These are phyloP conservation scores for Helminthosporium solani DNA, from an alignment of 2,329 filamentous ascomycete species.

Conservation along the genomic window DNA sequence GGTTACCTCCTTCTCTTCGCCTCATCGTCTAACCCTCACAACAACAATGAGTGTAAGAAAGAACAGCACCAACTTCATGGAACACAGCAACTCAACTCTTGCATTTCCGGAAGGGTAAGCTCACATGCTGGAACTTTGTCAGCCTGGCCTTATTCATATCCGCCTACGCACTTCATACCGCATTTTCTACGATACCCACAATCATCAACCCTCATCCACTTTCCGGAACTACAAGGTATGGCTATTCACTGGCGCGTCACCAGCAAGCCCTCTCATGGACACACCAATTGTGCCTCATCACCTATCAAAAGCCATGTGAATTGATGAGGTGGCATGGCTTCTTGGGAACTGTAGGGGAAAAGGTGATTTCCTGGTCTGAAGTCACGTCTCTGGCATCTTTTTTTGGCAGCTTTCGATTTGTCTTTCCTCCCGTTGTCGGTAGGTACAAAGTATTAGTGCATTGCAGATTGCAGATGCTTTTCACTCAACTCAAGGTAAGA, in stretches of 20 bases:
- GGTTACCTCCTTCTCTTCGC: slow-evolving; percentile 38
- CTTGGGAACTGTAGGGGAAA: slow-evolving; percentile 24
- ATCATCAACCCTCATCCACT: background rate
- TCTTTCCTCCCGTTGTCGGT: slow-evolving; percentile 17
- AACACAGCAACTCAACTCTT: slow-evolving; percentile 12
- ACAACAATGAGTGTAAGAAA: slow-evolving; percentile 43
- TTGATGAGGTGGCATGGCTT: background rate
- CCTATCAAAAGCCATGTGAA: background rate
- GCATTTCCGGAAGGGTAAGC: slow-evolving; percentile 28
- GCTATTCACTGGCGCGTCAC: background rate
- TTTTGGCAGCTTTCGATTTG: slow-evolving; percentile 3
- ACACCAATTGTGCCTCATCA: background rate
- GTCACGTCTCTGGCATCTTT: slow-evolving; percentile 17
- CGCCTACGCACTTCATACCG: background rate
- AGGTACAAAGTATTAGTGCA: slow-evolving; percentile 29
- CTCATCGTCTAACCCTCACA: slow-evolving; percentile 28
- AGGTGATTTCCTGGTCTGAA: slow-evolving; percentile 21
- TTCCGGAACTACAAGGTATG: slow-evolving; percentile 1
- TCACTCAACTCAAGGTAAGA: slow-evolving; percentile 25
- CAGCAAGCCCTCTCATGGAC: background rate
- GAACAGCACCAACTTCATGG: slow-evolving; percentile 25
- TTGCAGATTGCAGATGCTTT: background rate
- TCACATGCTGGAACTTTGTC: background rate
- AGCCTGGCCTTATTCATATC: background rate
- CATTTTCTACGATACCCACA: background rate